Evolutionary conservation across 2,329 filamentous ascomycete species (phyloP), one percentile per base, ranked within the genome.

Genomic region (Colletotrichum eremochloae): DNA sequence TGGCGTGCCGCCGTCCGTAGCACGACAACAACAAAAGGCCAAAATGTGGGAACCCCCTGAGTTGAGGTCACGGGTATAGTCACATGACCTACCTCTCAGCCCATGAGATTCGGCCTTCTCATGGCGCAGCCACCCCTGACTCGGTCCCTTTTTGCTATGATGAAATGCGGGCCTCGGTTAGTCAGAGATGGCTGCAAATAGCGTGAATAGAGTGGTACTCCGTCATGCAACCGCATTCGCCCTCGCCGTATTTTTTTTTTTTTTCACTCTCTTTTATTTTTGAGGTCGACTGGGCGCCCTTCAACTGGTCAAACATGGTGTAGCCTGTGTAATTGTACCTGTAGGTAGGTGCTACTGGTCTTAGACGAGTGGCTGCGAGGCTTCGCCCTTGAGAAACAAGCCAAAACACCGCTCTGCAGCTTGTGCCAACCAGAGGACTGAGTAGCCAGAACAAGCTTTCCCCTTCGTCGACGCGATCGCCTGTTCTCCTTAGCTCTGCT

Each of bases 391-490:
- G 6, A 8, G 31, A 68, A 63, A 67, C 65, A 53, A 40, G 36
- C 36, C n/a, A 56, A 56, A 48, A 50, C 9, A 24, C 6, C 66
- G 14, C 31, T 50, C 46, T 31, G 24, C 24, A 24, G 24, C 24
- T 24, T 24, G 24, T 24, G 24, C 24, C 42, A 42, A 46, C 15
- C 42, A 44, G 33, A 63, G 14, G 33, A 33, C 46, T 44, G 29
- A 18, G n/a, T 24, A 5, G 7, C 36, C 48, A 55, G 38, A 44
- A 69, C 69, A 72, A 72, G 69, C 69, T 72, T 72, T 64, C 42
- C 20, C 31, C 50, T 55, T 36, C 53, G 50, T 62, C 52, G 38
- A 14, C 46, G 33, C 40, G 53, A 44, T 69, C 61, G 50, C 44
- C 12, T 36, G 31, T 14, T 36, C 57, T 46, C 24, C 67, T 66